Evolutionary conservation across 2,329 filamentous ascomycete species (phyloP), one percentile per base, ranked within the genome.

Genomic region (Seiridium cupressi): DNA sequence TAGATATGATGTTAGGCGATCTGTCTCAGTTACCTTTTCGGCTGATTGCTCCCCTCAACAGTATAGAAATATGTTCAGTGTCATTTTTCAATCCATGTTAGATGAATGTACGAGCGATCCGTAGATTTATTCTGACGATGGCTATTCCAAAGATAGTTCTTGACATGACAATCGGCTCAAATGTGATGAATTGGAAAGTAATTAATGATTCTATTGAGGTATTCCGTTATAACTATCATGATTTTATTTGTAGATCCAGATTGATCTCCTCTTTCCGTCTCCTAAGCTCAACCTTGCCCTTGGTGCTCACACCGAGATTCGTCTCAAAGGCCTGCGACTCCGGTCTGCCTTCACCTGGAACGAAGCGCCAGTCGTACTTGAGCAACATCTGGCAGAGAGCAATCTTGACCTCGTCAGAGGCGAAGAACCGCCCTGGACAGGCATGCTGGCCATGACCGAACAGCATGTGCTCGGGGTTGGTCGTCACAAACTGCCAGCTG

Each of bases 381-480:
- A 73, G 64, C 60, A 73, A 59, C 34, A 73, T 9, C 48, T 67
- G 60, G 55, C 66, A 68, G 38, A 68, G 58, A 48, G 62, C 62
- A 35, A 69, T 66, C 69, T 77, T 76, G 18, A 77, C 68, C 62
- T 76, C 70, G 55, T 74, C 72, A 7, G 66, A 66, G 1, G 74
- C 74, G 65, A 77, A 68, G 61, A 69, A 69, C 13, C 68, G 60
- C 4, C 66, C 68, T 2, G 71, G 70, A 58, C 71, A 73, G 4
- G 77, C 76, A 57, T 79, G 75, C 44, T 71, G 69, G 5, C 77
- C 77, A 62, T 79, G 71, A 5, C 78, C 78, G 60, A 79, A 80
- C 11, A 61, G 60, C 38, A 74, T 63, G 35, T 70, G 68, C 2
- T 72, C 66, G 6, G 71, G 60, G 5, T 60, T 70, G 1, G 74